These are phyloP conservation scores for Boletus barrowsii DNA, from an alignment of 768 basidiomycete species.

Conservation along the genomic window DNA sequence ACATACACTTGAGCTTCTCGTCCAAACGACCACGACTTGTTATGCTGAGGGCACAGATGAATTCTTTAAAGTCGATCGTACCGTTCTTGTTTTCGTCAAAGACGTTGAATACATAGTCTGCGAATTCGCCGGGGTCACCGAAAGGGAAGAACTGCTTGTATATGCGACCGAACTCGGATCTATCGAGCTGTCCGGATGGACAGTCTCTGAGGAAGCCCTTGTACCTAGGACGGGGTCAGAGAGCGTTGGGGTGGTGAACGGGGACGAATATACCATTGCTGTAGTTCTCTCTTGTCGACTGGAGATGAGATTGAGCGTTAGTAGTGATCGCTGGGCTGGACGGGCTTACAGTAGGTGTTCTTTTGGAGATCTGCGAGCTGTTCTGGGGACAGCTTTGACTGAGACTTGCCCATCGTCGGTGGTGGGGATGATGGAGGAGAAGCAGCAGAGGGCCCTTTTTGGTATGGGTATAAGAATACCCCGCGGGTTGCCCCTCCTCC, in stretches of 20 bases:
- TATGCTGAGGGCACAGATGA: slow-evolving; percentile 95
- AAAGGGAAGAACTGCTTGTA: slow-evolving; percentile 99
- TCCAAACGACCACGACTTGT: slow-evolving; percentile 91
- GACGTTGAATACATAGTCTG: slow-evolving; percentile 98
- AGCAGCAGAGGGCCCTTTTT: slow-evolving; percentile 27
- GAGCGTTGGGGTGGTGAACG: slow-evolving; percentile 1
- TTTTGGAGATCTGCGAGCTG: slow-evolving; percentile 95
- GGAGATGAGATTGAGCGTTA: slow-evolving; percentile 16
- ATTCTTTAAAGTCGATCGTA: slow-evolving; percentile 99
- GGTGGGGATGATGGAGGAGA: slow-evolving; percentile 12
- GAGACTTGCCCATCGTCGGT: slow-evolving; percentile 90
- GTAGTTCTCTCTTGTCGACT: slow-evolving; percentile 97
- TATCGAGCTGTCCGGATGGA: slow-evolving; percentile 94
- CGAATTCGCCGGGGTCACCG: slow-evolving; percentile 94
- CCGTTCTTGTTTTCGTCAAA: slow-evolving; percentile 95
- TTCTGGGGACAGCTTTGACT: slow-evolving; percentile 91
- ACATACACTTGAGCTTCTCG: slow-evolving; percentile 96
- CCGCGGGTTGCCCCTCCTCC: slow-evolving; percentile 14
- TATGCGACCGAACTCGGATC: slow-evolving; percentile 92
- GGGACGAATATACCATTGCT: slow-evolving; percentile 69
- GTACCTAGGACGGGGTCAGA: slow-evolving; percentile 59
- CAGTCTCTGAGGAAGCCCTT: slow-evolving; percentile 99
- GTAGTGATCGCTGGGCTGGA: slow-evolving; percentile 7
- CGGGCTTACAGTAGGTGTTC: slow-evolving; percentile 86
- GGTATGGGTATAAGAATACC: slow-evolving; percentile 32